Base-by-base conservation (phyloP, 2,329 filamentous ascomycete genomes). In the Alternaria ethzedia region DNA sequence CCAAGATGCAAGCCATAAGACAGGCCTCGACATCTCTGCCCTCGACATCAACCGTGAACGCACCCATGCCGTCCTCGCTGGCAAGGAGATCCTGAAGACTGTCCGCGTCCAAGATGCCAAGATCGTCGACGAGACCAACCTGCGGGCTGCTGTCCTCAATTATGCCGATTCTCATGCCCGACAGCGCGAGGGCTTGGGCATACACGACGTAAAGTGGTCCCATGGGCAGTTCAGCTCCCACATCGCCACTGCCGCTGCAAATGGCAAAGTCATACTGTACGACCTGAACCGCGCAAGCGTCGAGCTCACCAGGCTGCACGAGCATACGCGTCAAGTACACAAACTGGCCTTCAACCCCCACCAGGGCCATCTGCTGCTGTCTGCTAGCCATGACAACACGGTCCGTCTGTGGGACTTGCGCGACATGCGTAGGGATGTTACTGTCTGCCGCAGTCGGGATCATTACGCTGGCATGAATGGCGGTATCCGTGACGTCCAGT, bases 201-300 rank as follows among this genome's bases (percentile, higher is more conserved):
- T 89, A 67, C 87, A 87, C 65, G 88, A 90, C 77, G 88, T 90
- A 28, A 89, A 89, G 67, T 90, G 88, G 88, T 89, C 88, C 55
- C 88, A 89, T 79, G 86, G 87, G 63, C 83, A 84, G 57, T 89
- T 85, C 74, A 85, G 84, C 70, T 84, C 86, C 63, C 85, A 85
- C 69, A 87, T 90, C 67, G 88, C 88, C 43, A 89, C 88, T 11
- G 88, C 88, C 25, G 88, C 87, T 23, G 86, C 86, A 56, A 90
- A 89, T 79, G 88, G 88, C 66, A 88, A 88, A 70, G 87, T 90
- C 73, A 85, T 89, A 57, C 78, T 90, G 61, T 90, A 90, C 75
- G 88, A 90, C 78, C 81, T 90, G 61, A 86, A 88, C 66, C 85
- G 86, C 63, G 82, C 86, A 58, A 87, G 86, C 56, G 80, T 89